A percentile compares a stretch with the other conserved stretches of the same genome.
phyloP scores from a whole-genome alignment of 257 asterid species.

The Rehmannia glutinosa region DNA sequence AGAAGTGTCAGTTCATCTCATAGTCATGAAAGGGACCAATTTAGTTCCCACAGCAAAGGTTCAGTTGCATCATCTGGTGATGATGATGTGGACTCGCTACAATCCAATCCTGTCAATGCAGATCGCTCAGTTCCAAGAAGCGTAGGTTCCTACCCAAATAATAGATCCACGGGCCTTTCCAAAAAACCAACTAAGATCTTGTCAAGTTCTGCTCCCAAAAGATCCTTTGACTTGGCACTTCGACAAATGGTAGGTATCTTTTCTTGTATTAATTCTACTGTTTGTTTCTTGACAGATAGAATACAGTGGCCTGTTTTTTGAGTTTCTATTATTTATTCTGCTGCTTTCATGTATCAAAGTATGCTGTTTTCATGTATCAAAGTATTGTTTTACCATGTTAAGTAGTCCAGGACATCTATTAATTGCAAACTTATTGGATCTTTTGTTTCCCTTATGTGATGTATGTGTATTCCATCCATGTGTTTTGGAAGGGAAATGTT shows the following conservation, averaged over 20 bases:
- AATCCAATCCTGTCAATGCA: constrained; percentile 51
- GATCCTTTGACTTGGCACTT: constrained; percentile 82
- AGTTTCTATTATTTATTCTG: constrained; percentile 11
- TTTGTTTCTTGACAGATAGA: not conserved
- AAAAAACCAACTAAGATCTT: constrained; percentile 57
- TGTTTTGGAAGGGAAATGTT: not conserved
- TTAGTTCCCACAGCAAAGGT: constrained; percentile 68
- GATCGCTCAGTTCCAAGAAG: constrained; percentile 56
- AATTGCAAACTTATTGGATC: not conserved
- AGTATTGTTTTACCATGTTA: constrained; percentile 2
- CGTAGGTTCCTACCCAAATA: constrained; percentile 38
- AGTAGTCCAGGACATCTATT: constrained; percentile 1
- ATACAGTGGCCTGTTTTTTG: not conserved
- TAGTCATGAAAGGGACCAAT: constrained; percentile 72
- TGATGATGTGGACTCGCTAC: constrained; percentile 79
- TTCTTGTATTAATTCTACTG: constrained; percentile 18
- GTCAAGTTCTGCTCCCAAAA: constrained; percentile 81
- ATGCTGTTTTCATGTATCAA: constrained; percentile 6
- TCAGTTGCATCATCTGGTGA: constrained; percentile 92
- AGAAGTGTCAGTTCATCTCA: constrained; percentile 75
- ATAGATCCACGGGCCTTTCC: constrained; percentile 44
- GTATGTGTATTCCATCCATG: not conserved
- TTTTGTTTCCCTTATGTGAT: not conserved
- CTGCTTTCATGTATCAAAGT: not conserved
- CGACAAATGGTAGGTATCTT: constrained; percentile 67